Evolutionary conservation across 2,329 filamentous ascomycete genomes (phyloP).

Genomic region (Neonectria faginata): DNA sequence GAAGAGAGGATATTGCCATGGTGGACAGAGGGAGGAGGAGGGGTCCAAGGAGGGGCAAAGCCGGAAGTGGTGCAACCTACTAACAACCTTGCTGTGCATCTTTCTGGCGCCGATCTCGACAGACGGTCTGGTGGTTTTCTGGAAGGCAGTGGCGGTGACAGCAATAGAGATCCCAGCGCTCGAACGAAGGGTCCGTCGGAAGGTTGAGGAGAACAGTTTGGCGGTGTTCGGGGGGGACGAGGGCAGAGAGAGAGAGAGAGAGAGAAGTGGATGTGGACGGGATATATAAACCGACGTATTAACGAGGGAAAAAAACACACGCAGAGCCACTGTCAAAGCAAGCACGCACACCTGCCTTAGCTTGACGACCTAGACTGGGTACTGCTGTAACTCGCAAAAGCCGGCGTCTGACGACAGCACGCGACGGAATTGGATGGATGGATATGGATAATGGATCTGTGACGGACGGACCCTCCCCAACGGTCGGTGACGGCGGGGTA

Average conservation of each 20-base stretch:
- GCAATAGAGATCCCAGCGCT: constrained; percentile 80
- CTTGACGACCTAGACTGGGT: neutral
- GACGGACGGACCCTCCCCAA: constrained; percentile 10
- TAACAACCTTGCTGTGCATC: constrained; percentile 95
- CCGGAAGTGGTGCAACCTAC: constrained; percentile 62
- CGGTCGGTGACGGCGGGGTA: constrained; percentile 26
- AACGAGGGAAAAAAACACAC: neutral
- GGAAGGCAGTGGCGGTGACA: constrained; percentile 72
- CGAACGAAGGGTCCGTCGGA: constrained; percentile 81
- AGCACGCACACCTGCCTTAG: neutral
- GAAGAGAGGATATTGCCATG: neutral
- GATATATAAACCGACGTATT: constrained; percentile 11
- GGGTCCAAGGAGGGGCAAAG: constrained; percentile 2
- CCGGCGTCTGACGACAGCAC: constrained; percentile 3
- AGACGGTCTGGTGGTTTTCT: constrained; percentile 58
- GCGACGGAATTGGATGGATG: constrained; percentile 26
- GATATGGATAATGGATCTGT: constrained; percentile 16
- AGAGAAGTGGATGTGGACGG: constrained; percentile 17
- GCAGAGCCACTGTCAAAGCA: neutral
- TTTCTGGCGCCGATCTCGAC: constrained; percentile 61
- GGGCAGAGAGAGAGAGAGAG: neutral
- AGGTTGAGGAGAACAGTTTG: constrained; percentile 93
- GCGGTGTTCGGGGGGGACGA: constrained; percentile 54
- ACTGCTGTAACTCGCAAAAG: neutral
- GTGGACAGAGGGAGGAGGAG: constrained; percentile 1